Evolutionary conservation across 768 basidiomycete genomes (phyloP).

Genomic region (Harrya chromipes): DNA sequence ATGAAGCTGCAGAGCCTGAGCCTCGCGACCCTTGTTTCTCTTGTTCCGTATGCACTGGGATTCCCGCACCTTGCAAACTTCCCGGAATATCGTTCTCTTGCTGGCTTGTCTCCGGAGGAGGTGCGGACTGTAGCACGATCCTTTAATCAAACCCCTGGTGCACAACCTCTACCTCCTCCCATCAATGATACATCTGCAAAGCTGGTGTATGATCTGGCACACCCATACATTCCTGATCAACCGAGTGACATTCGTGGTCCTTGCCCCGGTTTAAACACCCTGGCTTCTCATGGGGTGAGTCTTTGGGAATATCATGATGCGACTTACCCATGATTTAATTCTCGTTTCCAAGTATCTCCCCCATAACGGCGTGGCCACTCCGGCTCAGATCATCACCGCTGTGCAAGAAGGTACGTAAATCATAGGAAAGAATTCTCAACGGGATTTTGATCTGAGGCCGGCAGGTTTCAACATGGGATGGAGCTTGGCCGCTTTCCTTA

Average conservation of each 20-base stretch:
- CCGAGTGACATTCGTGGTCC: slow-evolving; percentile 27
- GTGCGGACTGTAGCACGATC: slow-evolving; percentile 11
- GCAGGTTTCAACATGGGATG: slow-evolving; percentile 27
- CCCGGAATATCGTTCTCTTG: slow-evolving; percentile 21
- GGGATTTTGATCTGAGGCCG: background rate
- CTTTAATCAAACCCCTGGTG: slow-evolving; percentile 18
- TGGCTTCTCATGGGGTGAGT: slow-evolving; percentile 28
- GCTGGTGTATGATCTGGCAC: slow-evolving; percentile 17
- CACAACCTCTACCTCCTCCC: slow-evolving; percentile 23
- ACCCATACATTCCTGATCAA: slow-evolving; percentile 12
- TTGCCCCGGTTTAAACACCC: slow-evolving; percentile 25
- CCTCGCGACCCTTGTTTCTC: background rate
- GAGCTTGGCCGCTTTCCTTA: slow-evolving; percentile 16
- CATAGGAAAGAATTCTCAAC: background rate
- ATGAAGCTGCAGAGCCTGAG: slow-evolving; percentile 5
- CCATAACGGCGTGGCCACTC: slow-evolving; percentile 20
- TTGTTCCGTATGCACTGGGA: slow-evolving; percentile 8
- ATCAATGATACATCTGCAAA: slow-evolving; percentile 25
- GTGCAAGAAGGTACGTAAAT: slow-evolving; percentile 17
- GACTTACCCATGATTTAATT: background rate
- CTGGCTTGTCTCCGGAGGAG: slow-evolving; percentile 15
- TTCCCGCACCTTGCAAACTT: slow-evolving; percentile 17
- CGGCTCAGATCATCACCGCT: slow-evolving; percentile 22
- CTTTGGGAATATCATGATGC: background rate
- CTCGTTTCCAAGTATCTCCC: slow-evolving; percentile 14